Evolutionary conservation across 331 rosid species (phyloP).

Genomic region (Cydonia oblonga): DNA sequence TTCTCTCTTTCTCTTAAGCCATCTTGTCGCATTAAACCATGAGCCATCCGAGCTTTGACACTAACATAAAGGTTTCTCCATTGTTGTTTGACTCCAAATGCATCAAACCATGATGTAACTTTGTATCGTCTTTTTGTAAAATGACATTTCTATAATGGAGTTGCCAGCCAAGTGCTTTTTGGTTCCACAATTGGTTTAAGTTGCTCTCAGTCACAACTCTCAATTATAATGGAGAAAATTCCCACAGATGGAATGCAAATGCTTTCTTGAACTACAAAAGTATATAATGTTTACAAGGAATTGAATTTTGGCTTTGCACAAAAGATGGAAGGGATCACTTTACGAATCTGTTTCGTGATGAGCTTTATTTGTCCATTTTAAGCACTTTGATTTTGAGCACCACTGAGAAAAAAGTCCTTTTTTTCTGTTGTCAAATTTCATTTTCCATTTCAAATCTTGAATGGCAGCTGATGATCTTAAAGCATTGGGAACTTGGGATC

Average conservation of each 20-base stretch:
- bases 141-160: background rate
- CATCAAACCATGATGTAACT: constrained; percentile 23
- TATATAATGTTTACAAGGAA: background rate
- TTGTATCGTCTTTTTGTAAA: background rate
- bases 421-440: background rate
- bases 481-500: background rate
- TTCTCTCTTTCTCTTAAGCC: too few relatives aligned
- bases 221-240: background rate
- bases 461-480: background rate
- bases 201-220: background rate
- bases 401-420: too few relatives aligned
- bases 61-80: background rate
- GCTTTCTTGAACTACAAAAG: background rate
- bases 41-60: too few relatives aligned
- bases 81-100: constrained; percentile 16
- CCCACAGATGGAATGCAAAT: background rate
- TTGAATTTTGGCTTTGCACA: background rate
- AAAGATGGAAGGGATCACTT: background rate
- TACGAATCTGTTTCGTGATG: background rate
- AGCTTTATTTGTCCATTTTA: background rate
- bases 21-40: too few relatives aligned
- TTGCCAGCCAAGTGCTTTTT: constrained; percentile 1
- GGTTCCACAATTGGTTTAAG: background rate
- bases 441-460: background rate
- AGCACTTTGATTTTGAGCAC: background rate